Evolutionary conservation across 768 basidiomycete species (phyloP).

Genomic region (Tubosaeta sp.): DNA sequence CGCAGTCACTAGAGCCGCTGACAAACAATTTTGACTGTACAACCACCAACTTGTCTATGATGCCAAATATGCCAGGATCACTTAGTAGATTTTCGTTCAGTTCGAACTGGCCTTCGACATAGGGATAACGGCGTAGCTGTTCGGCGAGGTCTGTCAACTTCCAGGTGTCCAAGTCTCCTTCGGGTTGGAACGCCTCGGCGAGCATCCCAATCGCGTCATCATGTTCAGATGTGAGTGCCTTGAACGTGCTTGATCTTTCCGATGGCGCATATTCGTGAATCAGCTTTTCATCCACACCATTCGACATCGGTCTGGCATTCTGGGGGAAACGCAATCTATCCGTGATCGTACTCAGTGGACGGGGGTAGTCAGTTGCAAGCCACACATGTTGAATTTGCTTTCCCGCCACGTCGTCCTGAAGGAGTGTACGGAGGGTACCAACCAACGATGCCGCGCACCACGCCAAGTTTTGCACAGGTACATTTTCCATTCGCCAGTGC

Average conservation of each 20-base stretch:
- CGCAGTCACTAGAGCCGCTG: constrained; percentile 44
- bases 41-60: constrained; percentile 55
- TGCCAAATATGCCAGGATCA: constrained; percentile 50
- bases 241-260: constrained; percentile 46
- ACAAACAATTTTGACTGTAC: constrained; percentile 47
- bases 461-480: constrained; percentile 37
- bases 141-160: constrained; percentile 42
- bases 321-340: constrained; percentile 13
- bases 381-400: constrained; percentile 40
- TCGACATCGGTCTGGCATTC: not conserved
- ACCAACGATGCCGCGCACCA: constrained; percentile 51
- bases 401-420: constrained; percentile 28
- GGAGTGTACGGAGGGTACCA: constrained; percentile 35
- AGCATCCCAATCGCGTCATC: constrained; percentile 44
- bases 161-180: constrained; percentile 39
- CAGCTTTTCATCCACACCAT: not conserved
- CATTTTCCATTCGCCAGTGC: constrained; percentile 57
- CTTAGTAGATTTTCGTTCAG: constrained; percentile 32
- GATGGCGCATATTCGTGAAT: not conserved
- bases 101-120: constrained; percentile 18
- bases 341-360: constrained; percentile 1
- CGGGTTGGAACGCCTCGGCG: constrained; percentile 38
- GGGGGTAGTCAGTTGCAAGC: constrained; percentile 55
- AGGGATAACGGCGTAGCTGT: constrained; percentile 25
- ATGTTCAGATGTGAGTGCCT: constrained; percentile 37